Evolutionary conservation across 1,139 yeast species (phyloP), one percentile per base, ranked within the genome.

Genomic region (Cylindricascospora bacillispora): DNA sequence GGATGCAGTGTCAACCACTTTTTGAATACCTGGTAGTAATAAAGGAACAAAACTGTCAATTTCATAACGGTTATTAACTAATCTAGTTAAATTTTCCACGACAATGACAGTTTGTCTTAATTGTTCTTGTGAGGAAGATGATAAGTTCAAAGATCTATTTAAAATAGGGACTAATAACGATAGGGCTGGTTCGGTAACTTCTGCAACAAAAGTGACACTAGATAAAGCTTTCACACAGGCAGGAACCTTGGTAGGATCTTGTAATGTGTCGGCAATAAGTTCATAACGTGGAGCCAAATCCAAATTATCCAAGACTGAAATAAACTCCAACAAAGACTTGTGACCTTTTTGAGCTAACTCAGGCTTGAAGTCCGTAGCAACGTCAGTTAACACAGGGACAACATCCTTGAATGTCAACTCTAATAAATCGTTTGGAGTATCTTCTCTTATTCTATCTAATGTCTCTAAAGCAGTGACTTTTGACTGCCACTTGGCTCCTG

Each of bases 131-230:
- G 95, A 77, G 6, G 59, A 53, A 4, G 94, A 78, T 2, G 93
- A 80, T 11, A 93, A 73, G 52, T 81, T 85, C 52, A 89, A 67
- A 2, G 97, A 89, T 55, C 89, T 82, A 56, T 77, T 89, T 50
- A 89, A 69, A 44, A 86, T 86, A 30, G 98, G 98, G 24, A 83
- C 95, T 45, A 89, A 67, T 36, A 89, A 62, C 4, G 97, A 72
- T 43, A 89, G 66, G 5, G 94, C 92, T 6, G 97, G 93, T 60
- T 86, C 97, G 12, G 97, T 89, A 39, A 89, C 98, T 62, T 89
- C 98, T 28, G 98, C 95, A 30, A 89, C 98, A 56, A 89, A 89
- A 0, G 98, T 89, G 32, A 89, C 97, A 28, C 93, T 81, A 2
- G 95, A 79, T 40, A 89, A 68, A 30, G 86, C 73, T 58, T 80